Conservation (phyloP, 1,284 basidiomycete genomes). For the Mycosarcoma maydis region DNA sequence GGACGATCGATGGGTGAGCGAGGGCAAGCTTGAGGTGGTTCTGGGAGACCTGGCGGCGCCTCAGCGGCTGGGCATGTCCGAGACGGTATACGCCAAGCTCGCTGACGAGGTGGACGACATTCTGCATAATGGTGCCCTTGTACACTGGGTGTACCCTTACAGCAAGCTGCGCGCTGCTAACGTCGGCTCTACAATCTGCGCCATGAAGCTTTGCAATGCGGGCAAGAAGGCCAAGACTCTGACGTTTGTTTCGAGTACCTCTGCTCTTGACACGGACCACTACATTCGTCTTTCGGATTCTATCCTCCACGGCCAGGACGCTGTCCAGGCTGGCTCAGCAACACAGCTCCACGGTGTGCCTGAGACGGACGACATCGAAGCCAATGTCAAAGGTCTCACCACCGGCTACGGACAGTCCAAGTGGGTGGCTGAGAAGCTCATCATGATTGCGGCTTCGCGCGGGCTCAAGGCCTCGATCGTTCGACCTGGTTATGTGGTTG, state of each 20-base stretch:
- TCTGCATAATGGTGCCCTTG: slow-evolving; percentile 95
- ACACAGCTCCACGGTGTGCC: slow-evolving; percentile 74
- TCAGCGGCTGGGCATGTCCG: slow-evolving; percentile 79
- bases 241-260: slow-evolving; percentile 93
- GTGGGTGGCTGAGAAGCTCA: slow-evolving; percentile 95
- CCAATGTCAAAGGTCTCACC: slow-evolving; percentile 78
- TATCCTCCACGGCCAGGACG: slow-evolving; percentile 44
- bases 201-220: slow-evolving; percentile 79
- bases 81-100: slow-evolving; percentile 76
- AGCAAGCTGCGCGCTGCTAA: slow-evolving; percentile 90
- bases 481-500: slow-evolving; percentile 94
- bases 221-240: slow-evolving; percentile 76
- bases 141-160: slow-evolving; percentile 99
- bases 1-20: slow-evolving; percentile 84
- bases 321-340: slow-evolving; percentile 18
- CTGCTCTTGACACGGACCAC: slow-evolving; percentile 88
- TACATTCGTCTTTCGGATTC: slow-evolving; percentile 86
- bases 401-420: slow-evolving; percentile 97
- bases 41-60: slow-evolving; percentile 82
- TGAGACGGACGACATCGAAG: slow-evolving; percentile 91
- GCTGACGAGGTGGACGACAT: slow-evolving; percentile 82
- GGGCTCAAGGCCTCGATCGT: slow-evolving; percentile 89
- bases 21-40: slow-evolving; percentile 80
- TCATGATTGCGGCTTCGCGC: slow-evolving; percentile 87
- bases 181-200: slow-evolving; percentile 86